A percentile compares a stretch with the other conserved stretches of the same genome.
These are phyloP conservation scores for Hypoxylon rubiginosum DNA, from an alignment of 2,329 filamentous ascomycete species.

Conservation along the genomic window DNA sequence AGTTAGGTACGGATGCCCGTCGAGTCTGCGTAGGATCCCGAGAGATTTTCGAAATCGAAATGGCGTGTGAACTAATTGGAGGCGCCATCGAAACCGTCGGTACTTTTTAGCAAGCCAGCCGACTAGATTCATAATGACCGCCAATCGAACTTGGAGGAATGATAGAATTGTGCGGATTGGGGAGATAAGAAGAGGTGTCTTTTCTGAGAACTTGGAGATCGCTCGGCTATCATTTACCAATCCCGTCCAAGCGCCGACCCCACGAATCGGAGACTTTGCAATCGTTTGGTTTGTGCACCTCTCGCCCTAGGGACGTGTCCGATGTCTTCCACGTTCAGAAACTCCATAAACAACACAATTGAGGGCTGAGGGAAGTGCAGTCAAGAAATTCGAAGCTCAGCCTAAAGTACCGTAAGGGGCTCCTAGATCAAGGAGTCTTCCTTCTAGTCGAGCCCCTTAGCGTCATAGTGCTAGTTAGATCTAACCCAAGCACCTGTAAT, in stretches of 20 bases:
- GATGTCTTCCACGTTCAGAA: too few species aligned
- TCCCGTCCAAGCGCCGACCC: not conserved
- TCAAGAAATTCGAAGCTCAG: too few species aligned
- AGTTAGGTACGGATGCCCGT: conserved; percentile 10
- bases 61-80: not conserved
- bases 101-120: not conserved
- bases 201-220: not conserved
- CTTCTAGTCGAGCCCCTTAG: too few species aligned
- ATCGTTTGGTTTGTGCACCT: too few species aligned
- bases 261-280: not conserved
- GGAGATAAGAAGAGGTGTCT: not conserved
- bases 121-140: not conserved
- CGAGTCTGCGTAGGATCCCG: not conserved
- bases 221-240: not conserved
- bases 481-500: too few species aligned
- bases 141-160: not conserved
- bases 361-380: too few species aligned
- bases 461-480: too few species aligned
- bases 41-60: not conserved
- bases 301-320: too few species aligned
- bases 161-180: not conserved
- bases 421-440: too few species aligned
- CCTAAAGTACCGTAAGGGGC: too few species aligned
- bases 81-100: not conserved
- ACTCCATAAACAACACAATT: too few species aligned